A percentile compares a stretch with the other conserved stretches of the same genome.
phyloP scores from a whole-genome alignment of 2,329 filamentous ascomycete species.

The Fragosphaeria purpurea region DNA sequence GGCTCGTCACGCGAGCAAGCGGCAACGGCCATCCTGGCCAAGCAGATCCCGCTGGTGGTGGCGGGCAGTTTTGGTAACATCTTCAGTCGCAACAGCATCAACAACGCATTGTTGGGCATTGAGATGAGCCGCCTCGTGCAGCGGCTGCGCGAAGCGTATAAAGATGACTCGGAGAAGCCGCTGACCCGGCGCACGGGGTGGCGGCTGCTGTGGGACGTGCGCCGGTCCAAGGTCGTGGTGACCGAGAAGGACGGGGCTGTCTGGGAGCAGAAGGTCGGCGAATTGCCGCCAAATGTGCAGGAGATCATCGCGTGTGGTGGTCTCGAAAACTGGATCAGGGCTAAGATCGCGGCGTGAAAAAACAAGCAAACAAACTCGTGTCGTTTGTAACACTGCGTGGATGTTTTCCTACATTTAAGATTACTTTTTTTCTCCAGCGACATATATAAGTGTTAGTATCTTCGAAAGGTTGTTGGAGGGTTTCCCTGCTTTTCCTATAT shows the following conservation, averaged over 20 bases:
- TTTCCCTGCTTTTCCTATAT: too few species aligned
- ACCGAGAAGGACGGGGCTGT: slow-evolving; percentile 57
- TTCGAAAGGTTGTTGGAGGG: too few species aligned
- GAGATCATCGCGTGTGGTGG: slow-evolving; percentile 72
- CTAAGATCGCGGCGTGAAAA: slow-evolving; percentile 39
- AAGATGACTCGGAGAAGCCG: slow-evolving; percentile 34
- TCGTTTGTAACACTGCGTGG: too few species aligned
- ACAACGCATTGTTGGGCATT: slow-evolving; percentile 53
- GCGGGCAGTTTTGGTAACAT: slow-evolving; percentile 77
- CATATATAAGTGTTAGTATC: too few species aligned
- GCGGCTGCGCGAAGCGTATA: slow-evolving; percentile 53
- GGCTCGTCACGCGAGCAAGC: slow-evolving; percentile 66
- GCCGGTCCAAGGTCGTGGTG: slow-evolving; percentile 58
- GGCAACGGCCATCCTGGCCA: slow-evolving; percentile 76
- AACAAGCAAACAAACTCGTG: too few species aligned
- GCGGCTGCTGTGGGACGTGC: slow-evolving; percentile 74
- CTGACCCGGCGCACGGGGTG: slow-evolving; percentile 63
- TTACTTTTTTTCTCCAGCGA: too few species aligned
- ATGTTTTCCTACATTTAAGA: too few species aligned
- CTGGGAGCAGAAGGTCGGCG: slow-evolving; percentile 68
- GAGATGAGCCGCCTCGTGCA: slow-evolving; percentile 59
- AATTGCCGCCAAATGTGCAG: slow-evolving; percentile 56
- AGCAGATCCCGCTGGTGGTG: slow-evolving; percentile 69
- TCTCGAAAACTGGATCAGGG: slow-evolving; percentile 73
- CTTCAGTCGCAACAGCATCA: slow-evolving; percentile 66